These are phyloP conservation scores for Entomophthora muscae DNA, from an alignment of 371 early-diverging fungal species.

Conservation along the genomic window DNA sequence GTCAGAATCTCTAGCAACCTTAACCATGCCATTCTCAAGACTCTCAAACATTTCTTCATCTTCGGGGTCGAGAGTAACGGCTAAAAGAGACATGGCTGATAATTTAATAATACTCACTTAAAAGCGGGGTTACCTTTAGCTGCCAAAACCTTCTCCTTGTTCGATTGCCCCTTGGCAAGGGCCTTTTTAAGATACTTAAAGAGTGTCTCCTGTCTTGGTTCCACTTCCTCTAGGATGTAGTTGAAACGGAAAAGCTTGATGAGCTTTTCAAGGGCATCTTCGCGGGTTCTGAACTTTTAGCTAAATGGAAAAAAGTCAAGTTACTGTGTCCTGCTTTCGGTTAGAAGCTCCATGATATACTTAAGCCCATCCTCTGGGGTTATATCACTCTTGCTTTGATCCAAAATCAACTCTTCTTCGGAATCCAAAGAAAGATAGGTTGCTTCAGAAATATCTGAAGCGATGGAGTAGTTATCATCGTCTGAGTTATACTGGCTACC, in stretches of 20 bases:
- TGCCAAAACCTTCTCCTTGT: constrained; percentile 3
- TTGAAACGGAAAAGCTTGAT: not conserved
- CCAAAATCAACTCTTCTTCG: not conserved
- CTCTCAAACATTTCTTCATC: constrained; percentile 8
- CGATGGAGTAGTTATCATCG: not conserved
- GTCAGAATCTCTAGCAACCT: constrained; percentile 7
- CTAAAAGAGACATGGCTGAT: constrained; percentile 1
- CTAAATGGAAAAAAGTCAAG: not conserved
- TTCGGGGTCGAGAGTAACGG: constrained; percentile 5
- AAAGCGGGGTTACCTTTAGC: not conserved
- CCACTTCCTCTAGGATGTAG: constrained; percentile 1
- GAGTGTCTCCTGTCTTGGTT: not conserved
- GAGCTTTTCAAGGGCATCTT: constrained; percentile 2
- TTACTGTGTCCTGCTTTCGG: constrained; percentile 5
- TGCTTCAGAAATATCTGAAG: constrained; percentile 6
- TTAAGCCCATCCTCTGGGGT: not conserved
- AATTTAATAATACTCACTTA: not conserved
- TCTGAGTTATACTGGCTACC: constrained; percentile 6
- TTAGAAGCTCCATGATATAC: not conserved
- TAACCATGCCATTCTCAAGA: constrained; percentile 6
- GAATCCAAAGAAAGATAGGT: constrained; percentile 3
- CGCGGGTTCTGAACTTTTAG: not conserved
- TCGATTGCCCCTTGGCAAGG: constrained; percentile 3
- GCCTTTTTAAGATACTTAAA: not conserved
- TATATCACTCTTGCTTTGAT: not conserved